Percentiles rank a stretch among this genome's conserved stretches.
phyloP scores from a whole-genome alignment of 163 green algal species.

The Chlamydomonas reinhardtii region DNA sequence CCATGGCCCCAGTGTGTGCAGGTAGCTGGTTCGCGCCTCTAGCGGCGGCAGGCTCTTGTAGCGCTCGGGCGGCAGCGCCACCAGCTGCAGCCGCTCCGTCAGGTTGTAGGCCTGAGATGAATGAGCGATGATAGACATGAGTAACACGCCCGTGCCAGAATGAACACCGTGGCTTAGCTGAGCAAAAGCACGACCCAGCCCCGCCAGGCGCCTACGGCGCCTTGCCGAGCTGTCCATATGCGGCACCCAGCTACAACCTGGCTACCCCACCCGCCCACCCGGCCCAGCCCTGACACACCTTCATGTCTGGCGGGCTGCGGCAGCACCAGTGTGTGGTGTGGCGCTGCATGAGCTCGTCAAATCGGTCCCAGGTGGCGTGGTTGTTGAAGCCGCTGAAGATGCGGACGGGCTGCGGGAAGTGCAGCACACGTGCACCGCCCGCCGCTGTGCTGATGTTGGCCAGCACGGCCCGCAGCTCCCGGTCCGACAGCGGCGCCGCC shows the following conservation, averaged over 20 bases:
- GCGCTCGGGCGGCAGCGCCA: constrained; percentile 4
- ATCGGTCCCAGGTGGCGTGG: neutral
- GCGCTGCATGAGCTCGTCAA: constrained; percentile 23
- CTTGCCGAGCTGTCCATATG: too few relatives aligned
- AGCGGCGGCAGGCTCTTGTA: neutral
- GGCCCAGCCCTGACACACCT: neutral
- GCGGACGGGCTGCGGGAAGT: constrained; percentile 13
- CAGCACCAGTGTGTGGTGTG: constrained; percentile 42
- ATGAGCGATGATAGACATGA: too few relatives aligned
- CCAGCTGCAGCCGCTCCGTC: constrained; percentile 30
- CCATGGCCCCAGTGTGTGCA: constrained; percentile 6
- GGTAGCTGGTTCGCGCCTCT: neutral
- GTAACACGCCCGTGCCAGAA: too few relatives aligned
- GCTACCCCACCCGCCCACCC: neutral
- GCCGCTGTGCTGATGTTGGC: neutral
- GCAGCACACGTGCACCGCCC: neutral
- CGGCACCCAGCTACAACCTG: too few relatives aligned
- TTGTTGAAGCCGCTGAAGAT: constrained; percentile 9
- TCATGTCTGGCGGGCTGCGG: constrained; percentile 41
- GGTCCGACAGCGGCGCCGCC: constrained; percentile 25
- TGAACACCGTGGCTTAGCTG: too few relatives aligned
- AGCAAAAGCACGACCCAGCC: too few relatives aligned
- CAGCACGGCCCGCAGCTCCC: constrained; percentile 19
- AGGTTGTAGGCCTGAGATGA: neutral
- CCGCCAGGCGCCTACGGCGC: too few relatives aligned